Conservation (phyloP, 2,329 filamentous ascomycete genomes). For the Fusarium buharicum region DNA sequence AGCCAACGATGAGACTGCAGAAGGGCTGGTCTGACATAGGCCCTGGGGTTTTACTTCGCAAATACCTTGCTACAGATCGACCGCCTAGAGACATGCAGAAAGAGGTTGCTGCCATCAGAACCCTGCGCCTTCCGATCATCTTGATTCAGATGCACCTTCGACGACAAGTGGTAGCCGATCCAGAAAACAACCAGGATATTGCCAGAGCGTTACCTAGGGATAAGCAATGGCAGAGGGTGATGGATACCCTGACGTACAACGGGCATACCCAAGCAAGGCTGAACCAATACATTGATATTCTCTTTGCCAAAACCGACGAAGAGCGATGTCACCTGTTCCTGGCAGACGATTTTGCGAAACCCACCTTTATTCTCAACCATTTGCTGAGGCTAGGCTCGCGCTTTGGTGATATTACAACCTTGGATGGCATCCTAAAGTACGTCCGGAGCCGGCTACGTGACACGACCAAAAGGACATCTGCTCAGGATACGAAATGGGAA, state of each 20-base stretch:
- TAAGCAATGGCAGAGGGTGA: constrained; percentile 38
- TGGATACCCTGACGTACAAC: constrained; percentile 32
- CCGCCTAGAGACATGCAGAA: constrained; percentile 23
- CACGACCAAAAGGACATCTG: constrained; percentile 13
- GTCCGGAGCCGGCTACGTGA: constrained; percentile 36
- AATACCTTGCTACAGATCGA: constrained; percentile 23
- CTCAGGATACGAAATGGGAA: neutral
- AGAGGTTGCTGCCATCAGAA: constrained; percentile 42
- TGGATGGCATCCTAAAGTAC: constrained; percentile 45
- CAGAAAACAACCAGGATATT: constrained; percentile 27
- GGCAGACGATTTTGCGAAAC: constrained; percentile 37
- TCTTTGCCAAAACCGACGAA: constrained; percentile 47
- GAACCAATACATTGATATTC: constrained; percentile 45
- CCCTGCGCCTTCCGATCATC: constrained; percentile 45
- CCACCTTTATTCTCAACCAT: constrained; percentile 48
- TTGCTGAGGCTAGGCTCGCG: constrained; percentile 44
- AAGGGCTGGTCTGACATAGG: constrained; percentile 40
- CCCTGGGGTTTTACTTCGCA: constrained; percentile 43
- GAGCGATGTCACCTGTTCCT: constrained; percentile 49
- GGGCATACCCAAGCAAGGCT: constrained; percentile 39
- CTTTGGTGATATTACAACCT: constrained; percentile 39
- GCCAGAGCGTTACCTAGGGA: constrained; percentile 42
- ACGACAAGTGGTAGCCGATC: constrained; percentile 31
- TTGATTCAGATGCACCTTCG: constrained; percentile 49
- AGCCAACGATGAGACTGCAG: constrained; percentile 35